Percentiles rank a stretch among this genome's conserved stretches.
phyloP scores from a whole-genome alignment of 148 eudicot genomes.

The Diospyros lotus region DNA sequence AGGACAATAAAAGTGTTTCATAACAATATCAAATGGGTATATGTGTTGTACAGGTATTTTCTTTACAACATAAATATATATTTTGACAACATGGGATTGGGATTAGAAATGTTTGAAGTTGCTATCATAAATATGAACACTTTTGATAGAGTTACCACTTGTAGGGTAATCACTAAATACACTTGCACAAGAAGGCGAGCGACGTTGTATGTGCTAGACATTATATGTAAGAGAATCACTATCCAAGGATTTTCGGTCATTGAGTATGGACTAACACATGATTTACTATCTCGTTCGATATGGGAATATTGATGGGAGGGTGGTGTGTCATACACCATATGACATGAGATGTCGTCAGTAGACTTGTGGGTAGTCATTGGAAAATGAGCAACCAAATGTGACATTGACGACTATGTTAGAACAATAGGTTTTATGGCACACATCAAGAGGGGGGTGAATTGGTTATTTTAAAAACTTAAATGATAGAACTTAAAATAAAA shows the following conservation, averaged over 20 bases:
- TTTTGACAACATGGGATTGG: conserved; percentile 40
- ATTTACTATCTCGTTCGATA: too few species aligned
- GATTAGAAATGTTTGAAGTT: conserved; percentile 46
- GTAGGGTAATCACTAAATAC: conserved; percentile 49
- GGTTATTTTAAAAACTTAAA: too few species aligned
- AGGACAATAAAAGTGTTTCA: background rate
- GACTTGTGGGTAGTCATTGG: too few species aligned
- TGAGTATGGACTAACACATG: background rate
- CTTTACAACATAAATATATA: conserved; percentile 51
- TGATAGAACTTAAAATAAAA: too few species aligned
- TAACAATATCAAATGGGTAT: too few species aligned
- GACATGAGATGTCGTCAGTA: too few species aligned
- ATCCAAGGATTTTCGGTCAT: conserved; percentile 34
- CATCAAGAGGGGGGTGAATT: too few species aligned
- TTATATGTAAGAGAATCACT: conserved; percentile 40
- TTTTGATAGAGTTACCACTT: conserved; percentile 38
- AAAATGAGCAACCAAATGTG: too few species aligned
- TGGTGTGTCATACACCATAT: too few species aligned
- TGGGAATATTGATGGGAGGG: too few species aligned
- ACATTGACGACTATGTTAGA: too few species aligned
- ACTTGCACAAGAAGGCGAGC: conserved; percentile 17
- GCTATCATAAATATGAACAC: conserved; percentile 47
- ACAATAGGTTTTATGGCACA: too few species aligned
- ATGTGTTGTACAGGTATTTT: conserved; percentile 25
- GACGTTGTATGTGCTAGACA: conserved; percentile 27